Evolutionary conservation across 306 rosid genomes (phyloP).

Genomic region (Pyrus communis): DNA sequence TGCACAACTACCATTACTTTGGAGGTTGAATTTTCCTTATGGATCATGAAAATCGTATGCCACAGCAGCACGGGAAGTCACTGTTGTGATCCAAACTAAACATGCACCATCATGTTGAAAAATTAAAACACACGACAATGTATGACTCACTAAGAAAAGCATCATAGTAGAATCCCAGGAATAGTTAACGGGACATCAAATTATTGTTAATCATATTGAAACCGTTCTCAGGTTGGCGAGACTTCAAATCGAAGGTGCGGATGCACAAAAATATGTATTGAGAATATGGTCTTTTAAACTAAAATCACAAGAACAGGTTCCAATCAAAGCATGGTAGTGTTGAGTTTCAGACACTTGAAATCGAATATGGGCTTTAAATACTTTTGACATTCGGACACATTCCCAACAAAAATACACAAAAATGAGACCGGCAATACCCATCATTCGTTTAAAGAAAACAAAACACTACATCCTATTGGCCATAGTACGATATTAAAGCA

Average conservation of each 20-base stretch:
- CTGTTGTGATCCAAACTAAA: too few relatives aligned
- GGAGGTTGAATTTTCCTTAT: too few relatives aligned
- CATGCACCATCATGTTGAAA: too few relatives aligned
- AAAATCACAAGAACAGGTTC: not conserved
- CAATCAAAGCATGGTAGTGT: not conserved
- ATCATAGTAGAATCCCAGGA: not conserved
- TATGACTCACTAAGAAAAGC: too few relatives aligned
- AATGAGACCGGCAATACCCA: slow-evolving; percentile 2
- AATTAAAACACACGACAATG: too few relatives aligned
- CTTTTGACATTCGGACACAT: not conserved
- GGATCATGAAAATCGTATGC: too few relatives aligned
- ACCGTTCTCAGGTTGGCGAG: too few relatives aligned
- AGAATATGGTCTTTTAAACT: slow-evolving; percentile 3
- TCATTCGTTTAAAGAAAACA: slow-evolving; percentile 5
- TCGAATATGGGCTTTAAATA: not conserved
- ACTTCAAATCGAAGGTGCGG: too few relatives aligned
- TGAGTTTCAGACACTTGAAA: not conserved
- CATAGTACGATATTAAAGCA: slow-evolving; percentile 15
- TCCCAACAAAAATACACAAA: not conserved
- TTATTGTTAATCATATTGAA: not conserved
- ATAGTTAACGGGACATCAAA: not conserved
- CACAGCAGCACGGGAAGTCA: too few relatives aligned
- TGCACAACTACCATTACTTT: too few relatives aligned
- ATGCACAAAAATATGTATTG: not conserved
- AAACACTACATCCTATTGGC: slow-evolving; percentile 23